Percentiles rank a stretch among this genome's conserved stretches.
Conservation (phyloP, 2,329 filamentous ascomycete genomes). For the Lachnellula hyalina region DNA sequence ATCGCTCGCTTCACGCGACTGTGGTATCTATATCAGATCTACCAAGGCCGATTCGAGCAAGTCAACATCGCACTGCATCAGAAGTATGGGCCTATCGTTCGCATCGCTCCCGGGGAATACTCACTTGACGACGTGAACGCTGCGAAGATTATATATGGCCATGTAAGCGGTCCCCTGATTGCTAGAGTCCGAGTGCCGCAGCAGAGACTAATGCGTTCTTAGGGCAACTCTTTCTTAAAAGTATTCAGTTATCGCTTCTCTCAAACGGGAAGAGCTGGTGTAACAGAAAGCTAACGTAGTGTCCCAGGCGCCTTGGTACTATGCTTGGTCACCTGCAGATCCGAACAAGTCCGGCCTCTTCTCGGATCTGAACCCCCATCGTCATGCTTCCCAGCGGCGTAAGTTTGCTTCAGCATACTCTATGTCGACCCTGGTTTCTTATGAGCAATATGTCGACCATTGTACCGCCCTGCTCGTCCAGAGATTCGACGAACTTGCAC, state of each 20-base stretch:
- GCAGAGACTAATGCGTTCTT: not conserved
- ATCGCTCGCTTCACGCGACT: conserved; percentile 39
- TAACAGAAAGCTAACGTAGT: not conserved
- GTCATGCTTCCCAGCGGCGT: conserved; percentile 27
- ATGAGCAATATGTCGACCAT: not conserved
- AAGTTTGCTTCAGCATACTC: not conserved
- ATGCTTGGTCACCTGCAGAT: conserved; percentile 22
- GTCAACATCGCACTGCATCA: conserved; percentile 37
- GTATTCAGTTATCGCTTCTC: no score
- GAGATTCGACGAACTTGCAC: not conserved
- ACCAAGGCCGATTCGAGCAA: conserved; percentile 34
- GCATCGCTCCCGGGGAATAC: conserved; percentile 44
- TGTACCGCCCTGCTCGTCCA: not conserved
- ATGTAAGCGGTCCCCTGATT: conserved; percentile 23
- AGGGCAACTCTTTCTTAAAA: not conserved
- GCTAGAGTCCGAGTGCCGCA: not conserved
- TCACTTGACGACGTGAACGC: conserved; percentile 39
- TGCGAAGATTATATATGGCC: conserved; percentile 38
- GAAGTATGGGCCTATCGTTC: conserved; percentile 38
- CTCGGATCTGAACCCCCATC: conserved; percentile 31
- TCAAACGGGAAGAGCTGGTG: no score
- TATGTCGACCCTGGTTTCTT: not conserved
- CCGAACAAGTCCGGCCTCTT: conserved; percentile 27
- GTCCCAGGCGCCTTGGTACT: conserved; percentile 30
- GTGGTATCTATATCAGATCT: conserved; percentile 40